phyloP scores from a whole-genome alignment of 495 filamentous ascomycete genomes.

The Physcia stellaris region DNA sequence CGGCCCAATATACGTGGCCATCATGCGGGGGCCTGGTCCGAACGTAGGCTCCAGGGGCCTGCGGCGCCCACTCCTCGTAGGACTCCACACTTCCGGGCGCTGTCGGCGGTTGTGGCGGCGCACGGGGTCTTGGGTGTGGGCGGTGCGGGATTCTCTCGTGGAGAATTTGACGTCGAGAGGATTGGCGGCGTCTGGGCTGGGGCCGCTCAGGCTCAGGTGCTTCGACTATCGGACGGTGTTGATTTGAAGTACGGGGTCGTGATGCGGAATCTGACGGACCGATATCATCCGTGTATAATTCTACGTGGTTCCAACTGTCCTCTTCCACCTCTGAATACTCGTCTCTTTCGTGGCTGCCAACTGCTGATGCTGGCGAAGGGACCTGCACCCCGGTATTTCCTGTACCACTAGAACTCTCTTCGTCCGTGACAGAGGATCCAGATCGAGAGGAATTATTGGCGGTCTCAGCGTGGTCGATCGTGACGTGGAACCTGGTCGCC shows the following conservation, averaged over 20 bases:
- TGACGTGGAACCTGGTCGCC: conserved; percentile 38
- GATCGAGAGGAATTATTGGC: conserved; percentile 15
- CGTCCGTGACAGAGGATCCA: conserved; percentile 26
- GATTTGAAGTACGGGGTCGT: conserved; percentile 40
- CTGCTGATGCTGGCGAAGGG: conserved; percentile 26
- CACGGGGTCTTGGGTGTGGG: conserved; percentile 25
- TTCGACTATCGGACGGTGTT: conserved; percentile 19
- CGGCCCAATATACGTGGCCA: conserved; percentile 23
- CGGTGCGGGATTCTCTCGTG: conserved; percentile 23
- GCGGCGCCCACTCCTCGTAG: conserved; percentile 33
- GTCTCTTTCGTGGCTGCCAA: conserved; percentile 37
- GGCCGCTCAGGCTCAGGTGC: conserved; percentile 29
- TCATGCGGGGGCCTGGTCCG: conserved; percentile 23
- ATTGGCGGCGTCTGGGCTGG: conserved; percentile 30
- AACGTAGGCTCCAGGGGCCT: no score
- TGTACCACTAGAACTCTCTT: conserved; percentile 35
- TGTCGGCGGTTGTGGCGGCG: conserved; percentile 37
- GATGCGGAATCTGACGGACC: conserved; percentile 77
- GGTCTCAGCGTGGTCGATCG: conserved; percentile 25
- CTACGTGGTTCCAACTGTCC: conserved; percentile 36
- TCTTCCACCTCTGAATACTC: conserved; percentile 32
- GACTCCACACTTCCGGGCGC: conserved; percentile 40
- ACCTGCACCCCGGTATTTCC: conserved; percentile 28
- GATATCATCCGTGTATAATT: conserved; percentile 49
- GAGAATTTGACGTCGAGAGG: conserved; percentile 26